Conservation (phyloP, 1,284 basidiomycete species). For the Cryptococcus depauperatus region DNA sequence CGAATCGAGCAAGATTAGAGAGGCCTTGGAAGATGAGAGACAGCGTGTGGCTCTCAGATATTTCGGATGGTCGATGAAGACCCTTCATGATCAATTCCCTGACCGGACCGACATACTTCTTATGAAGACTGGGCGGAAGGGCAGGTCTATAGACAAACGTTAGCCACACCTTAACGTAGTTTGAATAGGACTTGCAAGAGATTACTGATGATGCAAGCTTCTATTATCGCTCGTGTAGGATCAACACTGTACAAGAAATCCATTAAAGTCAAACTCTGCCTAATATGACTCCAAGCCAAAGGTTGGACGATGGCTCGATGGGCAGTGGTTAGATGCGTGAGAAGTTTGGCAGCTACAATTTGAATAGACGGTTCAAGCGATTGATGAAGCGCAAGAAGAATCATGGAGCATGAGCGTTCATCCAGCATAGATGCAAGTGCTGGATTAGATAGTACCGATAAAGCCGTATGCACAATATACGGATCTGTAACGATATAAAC, state of each 20-base stretch:
- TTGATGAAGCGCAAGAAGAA: conserved; percentile 33
- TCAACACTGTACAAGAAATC: conserved; percentile 60
- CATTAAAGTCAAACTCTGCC: conserved; percentile 65
- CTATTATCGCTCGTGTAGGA: conserved; percentile 52
- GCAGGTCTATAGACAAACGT: conserved; percentile 20
- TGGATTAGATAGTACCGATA: conserved; percentile 32
- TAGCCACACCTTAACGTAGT: conserved; percentile 49
- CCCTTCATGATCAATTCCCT: conserved; percentile 30
- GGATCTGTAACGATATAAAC: conserved; percentile 16
- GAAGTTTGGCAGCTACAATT: conserved; percentile 33
- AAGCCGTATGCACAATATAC: conserved; percentile 26
- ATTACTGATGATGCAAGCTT: conserved; percentile 50
- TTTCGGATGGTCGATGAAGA: conserved; percentile 16
- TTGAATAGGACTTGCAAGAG: conserved; percentile 44
- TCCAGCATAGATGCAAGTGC: conserved; percentile 27
- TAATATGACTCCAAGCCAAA: conserved; percentile 29
- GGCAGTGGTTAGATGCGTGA: conserved; percentile 42
- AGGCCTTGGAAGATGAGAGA: conserved; percentile 33
- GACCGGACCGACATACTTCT: conserved; percentile 33
- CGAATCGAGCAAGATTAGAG: conserved; percentile 32
- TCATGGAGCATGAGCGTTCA: conserved; percentile 31
- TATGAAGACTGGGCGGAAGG: conserved; percentile 24
- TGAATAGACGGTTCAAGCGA: conserved; percentile 32
- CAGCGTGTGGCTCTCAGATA: conserved; percentile 19
- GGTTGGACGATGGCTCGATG: conserved; percentile 73